Evolutionary conservation across 1,139 yeast species (phyloP).

Genomic region (Kodamaea alishanica): DNA sequence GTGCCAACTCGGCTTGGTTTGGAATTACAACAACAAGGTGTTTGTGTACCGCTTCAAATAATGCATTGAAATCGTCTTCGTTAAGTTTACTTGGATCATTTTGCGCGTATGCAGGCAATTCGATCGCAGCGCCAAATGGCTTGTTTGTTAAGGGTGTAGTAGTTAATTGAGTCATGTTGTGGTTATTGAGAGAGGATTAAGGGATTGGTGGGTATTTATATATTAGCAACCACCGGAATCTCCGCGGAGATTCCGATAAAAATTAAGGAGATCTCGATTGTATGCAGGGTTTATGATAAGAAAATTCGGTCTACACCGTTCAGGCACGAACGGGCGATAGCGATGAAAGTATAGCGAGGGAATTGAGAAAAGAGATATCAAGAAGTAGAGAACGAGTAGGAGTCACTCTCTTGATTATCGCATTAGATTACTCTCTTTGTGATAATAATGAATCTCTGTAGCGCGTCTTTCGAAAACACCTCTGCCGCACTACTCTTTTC

Average conservation of each 20-base stretch:
- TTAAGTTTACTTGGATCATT: slow-evolving; percentile 70
- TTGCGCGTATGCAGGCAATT: slow-evolving; percentile 60
- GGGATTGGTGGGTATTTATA: neutral
- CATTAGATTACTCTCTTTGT: too few species aligned
- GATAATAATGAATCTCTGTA: too few species aligned
- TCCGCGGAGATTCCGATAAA: slow-evolving; percentile 8
- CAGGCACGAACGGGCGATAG: too few species aligned
- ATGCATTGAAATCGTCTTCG: slow-evolving; percentile 58
- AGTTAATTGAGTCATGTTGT: slow-evolving; percentile 4
- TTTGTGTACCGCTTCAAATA: slow-evolving; percentile 61
- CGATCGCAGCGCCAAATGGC: slow-evolving; percentile 66
- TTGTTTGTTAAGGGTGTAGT: slow-evolving; percentile 45
- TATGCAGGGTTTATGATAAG: too few species aligned
- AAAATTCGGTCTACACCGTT: too few species aligned
- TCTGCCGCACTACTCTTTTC: too few species aligned
- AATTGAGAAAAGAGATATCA: too few species aligned
- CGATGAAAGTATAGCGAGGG: too few species aligned
- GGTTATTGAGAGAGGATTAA: neutral
- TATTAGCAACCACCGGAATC: slow-evolving; percentile 2
- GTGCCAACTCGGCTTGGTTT: slow-evolving; percentile 58
- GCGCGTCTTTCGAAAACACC: too few species aligned
- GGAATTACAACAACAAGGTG: slow-evolving; percentile 74
- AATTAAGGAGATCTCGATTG: too few species aligned
- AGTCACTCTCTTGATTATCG: too few species aligned
- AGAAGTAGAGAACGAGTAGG: too few species aligned